Percentiles rank a stretch among this genome's conserved stretches.
Conservation (phyloP, 441 rosid species). For the Pelargonium myrrhifolium region DNA sequence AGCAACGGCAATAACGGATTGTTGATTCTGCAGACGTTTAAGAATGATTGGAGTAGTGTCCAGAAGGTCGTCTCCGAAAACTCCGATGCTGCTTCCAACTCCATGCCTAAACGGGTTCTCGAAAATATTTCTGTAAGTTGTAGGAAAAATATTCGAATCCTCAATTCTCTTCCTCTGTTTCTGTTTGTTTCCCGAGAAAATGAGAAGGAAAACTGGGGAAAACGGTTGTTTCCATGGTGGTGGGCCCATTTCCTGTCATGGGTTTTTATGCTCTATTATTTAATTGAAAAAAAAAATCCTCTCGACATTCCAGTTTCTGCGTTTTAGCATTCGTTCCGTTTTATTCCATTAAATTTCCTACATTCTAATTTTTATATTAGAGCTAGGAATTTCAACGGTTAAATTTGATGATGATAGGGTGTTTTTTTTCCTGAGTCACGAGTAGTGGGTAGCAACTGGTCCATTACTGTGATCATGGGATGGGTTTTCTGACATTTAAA, state of each 20-base stretch:
- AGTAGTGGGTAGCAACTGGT: neutral
- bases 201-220: neutral
- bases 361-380: too few species aligned
- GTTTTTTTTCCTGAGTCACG: neutral
- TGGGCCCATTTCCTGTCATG: neutral
- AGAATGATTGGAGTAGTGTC: neutral
- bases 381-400: neutral
- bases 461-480: neutral
- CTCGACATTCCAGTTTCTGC: neutral
- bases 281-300: neutral
- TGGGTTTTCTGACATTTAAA: neutral
- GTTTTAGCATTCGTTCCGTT: neutral
- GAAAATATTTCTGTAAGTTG: neutral
- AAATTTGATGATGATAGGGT: neutral
- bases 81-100: neutral
- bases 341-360: too few species aligned
- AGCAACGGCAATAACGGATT: neutral
- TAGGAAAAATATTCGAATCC: too few species aligned
- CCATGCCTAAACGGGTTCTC: neutral
- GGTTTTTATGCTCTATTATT: neutral
- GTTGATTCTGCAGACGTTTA: neutral
- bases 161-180: neutral
- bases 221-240: neutral
- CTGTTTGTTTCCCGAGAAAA: too few species aligned
- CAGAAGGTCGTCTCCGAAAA: slow-evolving; percentile 1